Percentiles rank a stretch among this genome's conserved stretches.
phyloP scores from a whole-genome alignment of 768 basidiomycete genomes.

The Chlorophyllum brunneum region DNA sequence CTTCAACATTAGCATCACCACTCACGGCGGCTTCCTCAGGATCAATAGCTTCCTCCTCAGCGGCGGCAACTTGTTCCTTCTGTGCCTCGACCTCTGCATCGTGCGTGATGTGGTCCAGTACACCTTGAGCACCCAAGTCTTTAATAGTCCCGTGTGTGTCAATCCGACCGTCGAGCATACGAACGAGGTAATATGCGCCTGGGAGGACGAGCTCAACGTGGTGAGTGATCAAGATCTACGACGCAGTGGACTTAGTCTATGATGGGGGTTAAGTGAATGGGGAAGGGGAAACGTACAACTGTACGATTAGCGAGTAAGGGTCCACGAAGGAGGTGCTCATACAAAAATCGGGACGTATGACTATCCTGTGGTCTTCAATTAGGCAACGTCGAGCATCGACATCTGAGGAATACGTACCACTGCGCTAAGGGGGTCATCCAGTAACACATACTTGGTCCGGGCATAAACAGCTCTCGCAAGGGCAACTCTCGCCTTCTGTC shows the following conservation, averaged over 20 bases:
- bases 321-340: constrained; percentile 27
- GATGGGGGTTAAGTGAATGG: not conserved
- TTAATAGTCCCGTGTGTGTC: constrained; percentile 68
- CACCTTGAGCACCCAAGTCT: constrained; percentile 57
- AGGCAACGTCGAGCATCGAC: not conserved
- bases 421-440: constrained; percentile 81
- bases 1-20: constrained; percentile 21
- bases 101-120: constrained; percentile 55
- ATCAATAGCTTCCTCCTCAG: constrained; percentile 22
- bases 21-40: not conserved
- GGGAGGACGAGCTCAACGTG: constrained; percentile 82
- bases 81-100: constrained; percentile 47
- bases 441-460: constrained; percentile 60
- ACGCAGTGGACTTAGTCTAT: not conserved
- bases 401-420: constrained; percentile 46
- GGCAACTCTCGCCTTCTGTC: constrained; percentile 83
- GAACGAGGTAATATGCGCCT: constrained; percentile 66
- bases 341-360: constrained; percentile 30
- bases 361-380: constrained; percentile 22
- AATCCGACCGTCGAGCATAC: constrained; percentile 79
- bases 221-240: constrained; percentile 73
- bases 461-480: constrained; percentile 83
- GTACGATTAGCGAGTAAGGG: constrained; percentile 29
- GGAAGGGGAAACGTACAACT: constrained; percentile 22
- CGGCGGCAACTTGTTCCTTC: constrained; percentile 39